These are phyloP conservation scores for Albatrellus ellisii DNA, from an alignment of 768 basidiomycete genomes.

Conservation along the genomic window DNA sequence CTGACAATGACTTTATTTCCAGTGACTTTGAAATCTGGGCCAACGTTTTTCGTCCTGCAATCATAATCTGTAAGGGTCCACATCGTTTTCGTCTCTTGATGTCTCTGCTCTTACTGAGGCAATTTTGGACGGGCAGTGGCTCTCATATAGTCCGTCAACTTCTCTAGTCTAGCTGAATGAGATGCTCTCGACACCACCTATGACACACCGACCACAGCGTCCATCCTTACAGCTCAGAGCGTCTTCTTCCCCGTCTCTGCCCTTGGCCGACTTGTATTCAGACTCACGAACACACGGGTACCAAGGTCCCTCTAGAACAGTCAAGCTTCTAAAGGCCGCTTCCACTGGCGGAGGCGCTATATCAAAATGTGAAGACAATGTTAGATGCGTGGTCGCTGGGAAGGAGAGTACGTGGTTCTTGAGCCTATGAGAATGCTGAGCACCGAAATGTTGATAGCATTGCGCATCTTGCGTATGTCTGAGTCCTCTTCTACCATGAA, in stretches of 20 bases:
- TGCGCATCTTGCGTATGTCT: constrained; percentile 34
- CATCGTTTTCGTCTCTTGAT: no score
- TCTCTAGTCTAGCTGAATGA: no score
- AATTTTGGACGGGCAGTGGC: no score
- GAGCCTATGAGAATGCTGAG: not conserved
- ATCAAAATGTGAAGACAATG: constrained; percentile 53
- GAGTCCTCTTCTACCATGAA: constrained; percentile 28
- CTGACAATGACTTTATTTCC: no score
- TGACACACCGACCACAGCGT: constrained; percentile 7
- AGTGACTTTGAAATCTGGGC: no score
- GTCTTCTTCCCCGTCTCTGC: not conserved
- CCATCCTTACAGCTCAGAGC: constrained; percentile 5
- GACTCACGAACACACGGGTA: constrained; percentile 32
- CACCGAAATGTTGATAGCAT: constrained; percentile 12
- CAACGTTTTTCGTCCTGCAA: no score
- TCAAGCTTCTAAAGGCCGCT: constrained; percentile 47
- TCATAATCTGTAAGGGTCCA: no score
- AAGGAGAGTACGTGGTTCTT: constrained; percentile 45
- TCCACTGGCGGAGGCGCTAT: constrained; percentile 53
- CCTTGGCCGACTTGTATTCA: constrained; percentile 19
- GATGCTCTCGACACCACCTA: constrained; percentile 6
- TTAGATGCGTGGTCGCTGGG: constrained; percentile 61
- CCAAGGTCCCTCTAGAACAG: constrained; percentile 34
- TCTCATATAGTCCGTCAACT: no score
- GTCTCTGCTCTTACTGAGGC: no score